Conservation (phyloP, 768 basidiomycete species). For the Rhizopogon rudus region DNA sequence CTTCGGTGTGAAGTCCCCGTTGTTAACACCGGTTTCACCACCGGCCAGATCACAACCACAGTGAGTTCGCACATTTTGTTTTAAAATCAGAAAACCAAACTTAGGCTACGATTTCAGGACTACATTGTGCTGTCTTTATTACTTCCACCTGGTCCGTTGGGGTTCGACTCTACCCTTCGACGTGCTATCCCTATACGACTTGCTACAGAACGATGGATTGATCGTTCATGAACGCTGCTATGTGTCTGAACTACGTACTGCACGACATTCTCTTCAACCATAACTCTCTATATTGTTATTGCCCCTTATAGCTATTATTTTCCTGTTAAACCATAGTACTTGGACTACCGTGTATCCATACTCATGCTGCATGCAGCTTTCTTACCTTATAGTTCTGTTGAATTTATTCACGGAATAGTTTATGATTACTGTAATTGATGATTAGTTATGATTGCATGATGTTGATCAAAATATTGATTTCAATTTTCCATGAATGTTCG, state of each 20-base stretch:
- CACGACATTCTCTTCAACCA: background rate
- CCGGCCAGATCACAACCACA: slow-evolving; percentile 44
- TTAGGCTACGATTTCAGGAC: slow-evolving; percentile 37
- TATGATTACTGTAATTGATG: too few species aligned
- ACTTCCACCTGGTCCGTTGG: slow-evolving; percentile 29
- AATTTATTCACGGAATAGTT: too few species aligned
- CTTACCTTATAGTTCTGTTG: background rate
- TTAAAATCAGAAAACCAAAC: background rate
- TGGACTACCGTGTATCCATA: background rate
- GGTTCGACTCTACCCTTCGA: slow-evolving; percentile 32
- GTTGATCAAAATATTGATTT: too few species aligned
- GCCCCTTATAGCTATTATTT: background rate
- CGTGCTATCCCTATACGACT: slow-evolving; percentile 53
- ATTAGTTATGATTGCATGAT: too few species aligned
- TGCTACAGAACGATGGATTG: slow-evolving; percentile 54
- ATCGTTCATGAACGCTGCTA: slow-evolving; percentile 15
- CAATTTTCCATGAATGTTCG: too few species aligned
- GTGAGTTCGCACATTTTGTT: slow-evolving; percentile 25
- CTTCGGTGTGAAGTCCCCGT: slow-evolving; percentile 35
- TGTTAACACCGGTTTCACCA: slow-evolving; percentile 45
- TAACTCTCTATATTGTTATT: background rate
- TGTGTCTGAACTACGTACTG: background rate
- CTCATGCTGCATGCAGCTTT: background rate
- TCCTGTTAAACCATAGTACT: background rate
- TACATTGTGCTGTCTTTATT: slow-evolving; percentile 49